Percentiles rank a stretch among this genome's conserved stretches.
These are phyloP conservation scores for Cladorrhinum sp. DNA, from an alignment of 2,329 filamentous ascomycete species.

Conservation along the genomic window DNA sequence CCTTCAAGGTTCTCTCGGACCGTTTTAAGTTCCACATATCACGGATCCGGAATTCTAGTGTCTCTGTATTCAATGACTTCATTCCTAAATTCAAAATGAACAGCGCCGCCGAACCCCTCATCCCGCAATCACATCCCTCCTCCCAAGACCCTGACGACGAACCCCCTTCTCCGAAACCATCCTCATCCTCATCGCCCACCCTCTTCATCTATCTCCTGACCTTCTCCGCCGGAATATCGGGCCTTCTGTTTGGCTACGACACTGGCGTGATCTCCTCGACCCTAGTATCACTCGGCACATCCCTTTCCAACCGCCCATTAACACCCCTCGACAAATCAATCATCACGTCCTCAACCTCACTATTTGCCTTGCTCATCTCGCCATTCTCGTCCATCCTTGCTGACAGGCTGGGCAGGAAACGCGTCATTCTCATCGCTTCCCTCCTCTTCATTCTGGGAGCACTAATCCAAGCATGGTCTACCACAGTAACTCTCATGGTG, in stretches of 20 bases:
- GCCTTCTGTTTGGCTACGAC: slow-evolving; percentile 67
- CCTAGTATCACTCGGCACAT: slow-evolving; percentile 60
- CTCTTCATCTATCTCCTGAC: slow-evolving; percentile 61
- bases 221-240: slow-evolving; percentile 63
- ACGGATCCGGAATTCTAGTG: not conserved
- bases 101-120: slow-evolving; percentile 27
- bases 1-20: slow-evolving; percentile 5
- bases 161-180: not conserved
- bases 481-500: slow-evolving; percentile 62
- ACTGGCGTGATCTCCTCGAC: slow-evolving; percentile 68
- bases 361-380: slow-evolving; percentile 63
- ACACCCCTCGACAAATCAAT: slow-evolving; percentile 66
- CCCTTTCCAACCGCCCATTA: slow-evolving; percentile 55
- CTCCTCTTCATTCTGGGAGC: slow-evolving; percentile 68
- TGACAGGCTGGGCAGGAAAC: slow-evolving; percentile 58
- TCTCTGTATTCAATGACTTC: not conserved
- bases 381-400: slow-evolving; percentile 64
- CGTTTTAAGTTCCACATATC: not conserved
- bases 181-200: slow-evolving; percentile 36
- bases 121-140: slow-evolving; percentile 15
- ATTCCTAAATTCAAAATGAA: slow-evolving; percentile 13
- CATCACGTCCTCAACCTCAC: slow-evolving; percentile 66
- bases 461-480: slow-evolving; percentile 58
- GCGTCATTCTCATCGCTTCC: slow-evolving; percentile 62
- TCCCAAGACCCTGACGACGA: slow-evolving; percentile 4